Percentiles rank a stretch among this genome's conserved stretches.
Conservation (phyloP, 2,329 filamentous ascomycete genomes). For the Akanthomyces lecanii region DNA sequence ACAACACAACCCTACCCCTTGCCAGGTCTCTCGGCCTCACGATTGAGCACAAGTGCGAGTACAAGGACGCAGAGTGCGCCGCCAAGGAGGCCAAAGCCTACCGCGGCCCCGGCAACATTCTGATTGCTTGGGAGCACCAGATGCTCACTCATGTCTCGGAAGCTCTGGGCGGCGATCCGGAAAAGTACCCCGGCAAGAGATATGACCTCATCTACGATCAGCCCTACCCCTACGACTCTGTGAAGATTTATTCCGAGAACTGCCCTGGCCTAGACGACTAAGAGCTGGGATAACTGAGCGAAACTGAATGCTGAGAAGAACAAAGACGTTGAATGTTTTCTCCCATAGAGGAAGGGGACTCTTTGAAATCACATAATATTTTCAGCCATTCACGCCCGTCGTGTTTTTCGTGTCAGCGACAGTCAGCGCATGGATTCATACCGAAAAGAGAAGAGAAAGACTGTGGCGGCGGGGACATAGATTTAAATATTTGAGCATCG, state of each 20-base stretch:
- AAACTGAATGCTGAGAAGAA: background rate
- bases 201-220: conserved; percentile 14
- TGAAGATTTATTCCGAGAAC: background rate
- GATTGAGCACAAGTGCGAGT: conserved; percentile 19
- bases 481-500: too few species aligned
- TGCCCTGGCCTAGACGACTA: conserved; percentile 12
- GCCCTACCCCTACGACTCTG: conserved; percentile 9
- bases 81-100: conserved; percentile 20
- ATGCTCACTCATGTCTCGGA: background rate
- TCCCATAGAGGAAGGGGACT: background rate
- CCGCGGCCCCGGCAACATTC: conserved; percentile 3
- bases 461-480: too few species aligned
- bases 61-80: conserved; percentile 28
- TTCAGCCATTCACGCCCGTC: background rate
- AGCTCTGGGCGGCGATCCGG: conserved; percentile 7
- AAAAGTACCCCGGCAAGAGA: background rate
- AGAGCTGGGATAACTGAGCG: background rate
- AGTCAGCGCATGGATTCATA: background rate
- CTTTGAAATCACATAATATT: background rate
- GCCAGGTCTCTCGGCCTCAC: conserved; percentile 12
- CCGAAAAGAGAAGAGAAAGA: background rate
- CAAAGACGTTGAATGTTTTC: too few species aligned
- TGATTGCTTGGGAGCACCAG: conserved; percentile 13
- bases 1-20: conserved; percentile 17
- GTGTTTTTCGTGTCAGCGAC: background rate